phyloP scores from a whole-genome alignment of 768 basidiomycete species.

The Cubamyces sp. region DNA sequence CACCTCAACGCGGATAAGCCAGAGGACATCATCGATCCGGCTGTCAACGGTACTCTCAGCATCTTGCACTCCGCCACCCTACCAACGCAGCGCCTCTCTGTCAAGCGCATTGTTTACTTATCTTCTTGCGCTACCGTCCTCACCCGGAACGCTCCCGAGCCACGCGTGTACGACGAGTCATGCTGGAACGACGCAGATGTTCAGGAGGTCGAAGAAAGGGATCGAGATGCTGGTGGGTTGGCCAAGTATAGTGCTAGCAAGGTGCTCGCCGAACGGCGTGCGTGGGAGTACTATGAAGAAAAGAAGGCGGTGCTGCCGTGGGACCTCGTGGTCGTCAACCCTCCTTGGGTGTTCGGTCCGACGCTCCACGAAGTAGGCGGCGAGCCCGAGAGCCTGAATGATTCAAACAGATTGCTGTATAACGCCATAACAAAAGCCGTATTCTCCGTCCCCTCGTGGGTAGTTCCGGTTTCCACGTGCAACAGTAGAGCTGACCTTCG shows the following conservation, averaged over 20 bases:
- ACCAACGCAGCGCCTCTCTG: slow-evolving; percentile 27
- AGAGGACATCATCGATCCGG: slow-evolving; percentile 43
- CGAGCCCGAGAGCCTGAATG: slow-evolving; percentile 39
- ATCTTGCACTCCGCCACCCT: slow-evolving; percentile 40
- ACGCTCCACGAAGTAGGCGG: slow-evolving; percentile 36
- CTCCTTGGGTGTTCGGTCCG: slow-evolving; percentile 43
- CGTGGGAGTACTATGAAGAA: slow-evolving; percentile 52
- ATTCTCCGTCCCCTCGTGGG: not conserved
- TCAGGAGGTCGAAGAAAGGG: slow-evolving; percentile 50
- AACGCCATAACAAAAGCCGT: slow-evolving; percentile 10
- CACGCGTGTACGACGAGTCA: slow-evolving; percentile 46
- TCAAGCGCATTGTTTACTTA: slow-evolving; percentile 75
- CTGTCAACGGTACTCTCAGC: slow-evolving; percentile 46
- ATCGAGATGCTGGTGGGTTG: slow-evolving; percentile 42
- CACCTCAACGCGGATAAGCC: slow-evolving; percentile 25
- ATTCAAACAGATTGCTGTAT: slow-evolving; percentile 26
- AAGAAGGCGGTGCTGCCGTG: slow-evolving; percentile 48
- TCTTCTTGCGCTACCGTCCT: slow-evolving; percentile 55
- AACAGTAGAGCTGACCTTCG: not conserved
- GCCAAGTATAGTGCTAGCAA: slow-evolving; percentile 61
- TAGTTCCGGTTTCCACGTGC: not conserved
- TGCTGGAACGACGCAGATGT: slow-evolving; percentile 65
- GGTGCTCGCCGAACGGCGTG: slow-evolving; percentile 59
- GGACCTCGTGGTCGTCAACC: slow-evolving; percentile 57
- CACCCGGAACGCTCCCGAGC: slow-evolving; percentile 27